A percentile compares a stretch with the other conserved stretches of the same genome.
phyloP scores from a whole-genome alignment of 495 filamentous ascomycete genomes.

The Penicillium silybi region DNA sequence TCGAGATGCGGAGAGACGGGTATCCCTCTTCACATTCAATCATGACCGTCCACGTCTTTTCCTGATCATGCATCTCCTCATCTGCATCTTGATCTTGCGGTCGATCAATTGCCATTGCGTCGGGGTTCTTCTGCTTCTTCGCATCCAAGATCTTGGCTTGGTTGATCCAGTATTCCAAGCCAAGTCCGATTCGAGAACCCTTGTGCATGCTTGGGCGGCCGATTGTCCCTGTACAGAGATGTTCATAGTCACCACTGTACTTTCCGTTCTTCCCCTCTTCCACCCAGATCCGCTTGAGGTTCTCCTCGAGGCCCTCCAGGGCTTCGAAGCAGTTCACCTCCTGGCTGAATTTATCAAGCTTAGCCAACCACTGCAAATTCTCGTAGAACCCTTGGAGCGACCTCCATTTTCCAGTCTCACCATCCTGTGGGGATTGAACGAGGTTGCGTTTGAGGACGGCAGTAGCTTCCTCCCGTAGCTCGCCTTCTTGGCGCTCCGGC shows the following conservation, averaged over 20 bases:
- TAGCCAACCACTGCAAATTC: slow-evolving; percentile 76
- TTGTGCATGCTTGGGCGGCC: slow-evolving; percentile 79
- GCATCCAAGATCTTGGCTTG: slow-evolving; percentile 46
- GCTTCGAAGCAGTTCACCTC: slow-evolving; percentile 86
- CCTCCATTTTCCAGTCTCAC: slow-evolving; percentile 45
- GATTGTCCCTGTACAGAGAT: slow-evolving; percentile 48
- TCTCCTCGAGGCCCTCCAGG: slow-evolving; percentile 74
- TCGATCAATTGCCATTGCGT: slow-evolving; percentile 39
- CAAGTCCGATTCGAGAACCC: slow-evolving; percentile 65
- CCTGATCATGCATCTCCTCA: slow-evolving; percentile 15
- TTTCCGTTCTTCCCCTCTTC: slow-evolving; percentile 47
- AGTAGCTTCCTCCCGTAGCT: slow-evolving; percentile 42
- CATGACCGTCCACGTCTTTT: slow-evolving; percentile 34
- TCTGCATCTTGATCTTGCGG: slow-evolving; percentile 16
- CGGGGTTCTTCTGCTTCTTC: slow-evolving; percentile 29
- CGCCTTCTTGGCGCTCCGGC: slow-evolving; percentile 40
- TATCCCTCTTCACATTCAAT: slow-evolving; percentile 49
- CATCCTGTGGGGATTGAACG: slow-evolving; percentile 36
- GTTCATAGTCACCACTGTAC: slow-evolving; percentile 46
- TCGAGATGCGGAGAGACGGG: slow-evolving; percentile 45
- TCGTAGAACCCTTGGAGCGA: slow-evolving; percentile 66
- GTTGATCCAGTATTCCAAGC: slow-evolving; percentile 83
- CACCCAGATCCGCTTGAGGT: slow-evolving; percentile 55
- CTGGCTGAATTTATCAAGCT: slow-evolving; percentile 76
- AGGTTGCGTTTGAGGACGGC: slow-evolving; percentile 51